phyloP scores from a whole-genome alignment of 257 asterid genomes.

The Nicotiana knightiana region DNA sequence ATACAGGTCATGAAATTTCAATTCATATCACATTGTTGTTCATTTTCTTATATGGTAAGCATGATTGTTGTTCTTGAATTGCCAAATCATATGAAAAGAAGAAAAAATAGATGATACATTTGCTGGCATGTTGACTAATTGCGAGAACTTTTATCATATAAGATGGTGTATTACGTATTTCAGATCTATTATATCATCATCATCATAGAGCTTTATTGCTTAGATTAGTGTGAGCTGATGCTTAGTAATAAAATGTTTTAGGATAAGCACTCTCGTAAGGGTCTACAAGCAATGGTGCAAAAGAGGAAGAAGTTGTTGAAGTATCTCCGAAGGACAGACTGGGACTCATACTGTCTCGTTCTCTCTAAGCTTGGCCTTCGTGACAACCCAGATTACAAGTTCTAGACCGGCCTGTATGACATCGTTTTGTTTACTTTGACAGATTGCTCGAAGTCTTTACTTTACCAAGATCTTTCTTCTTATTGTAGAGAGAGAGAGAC shows the following conservation, averaged over 20 bases:
- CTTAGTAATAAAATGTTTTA: constrained; percentile 5
- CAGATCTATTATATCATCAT: background rate
- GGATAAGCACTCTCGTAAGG: constrained; percentile 90
- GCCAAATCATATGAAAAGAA: background rate
- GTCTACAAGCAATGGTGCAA: constrained; percentile 68
- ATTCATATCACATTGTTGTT: background rate
- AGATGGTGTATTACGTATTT: background rate
- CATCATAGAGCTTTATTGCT: background rate
- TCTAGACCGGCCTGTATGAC: constrained; percentile 19
- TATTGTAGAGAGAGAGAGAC: background rate
- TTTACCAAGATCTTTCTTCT: background rate
- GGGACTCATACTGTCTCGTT: constrained; percentile 73
- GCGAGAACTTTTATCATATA: background rate
- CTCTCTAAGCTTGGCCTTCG: constrained; percentile 77
- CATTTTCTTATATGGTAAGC: background rate
- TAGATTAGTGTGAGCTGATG: background rate
- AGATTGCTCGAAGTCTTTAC: background rate
- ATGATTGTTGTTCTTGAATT: background rate
- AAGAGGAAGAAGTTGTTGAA: constrained; percentile 68
- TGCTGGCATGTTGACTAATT: background rate
- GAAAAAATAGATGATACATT: background rate
- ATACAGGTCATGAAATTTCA: background rate
- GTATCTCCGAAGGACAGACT: constrained; percentile 73
- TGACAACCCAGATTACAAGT: constrained; percentile 55
- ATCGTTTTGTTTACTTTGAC: background rate